Evolutionary conservation across 108 stramenopile species (phyloP).

Genomic region (Parietichytrium sp.): DNA sequence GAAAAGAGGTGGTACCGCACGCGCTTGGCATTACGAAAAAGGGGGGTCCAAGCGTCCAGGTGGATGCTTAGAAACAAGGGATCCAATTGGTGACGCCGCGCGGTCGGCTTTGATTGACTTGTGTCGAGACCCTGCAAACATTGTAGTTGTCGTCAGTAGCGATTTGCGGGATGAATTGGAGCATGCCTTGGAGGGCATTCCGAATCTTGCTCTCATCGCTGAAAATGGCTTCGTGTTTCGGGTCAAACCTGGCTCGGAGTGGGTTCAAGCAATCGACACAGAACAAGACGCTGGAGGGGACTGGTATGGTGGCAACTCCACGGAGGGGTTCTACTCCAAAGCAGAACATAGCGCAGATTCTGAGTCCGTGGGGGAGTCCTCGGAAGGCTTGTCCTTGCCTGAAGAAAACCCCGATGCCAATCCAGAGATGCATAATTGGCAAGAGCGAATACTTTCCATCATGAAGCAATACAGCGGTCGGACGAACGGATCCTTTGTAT

Average conservation of each 20-base stretch:
- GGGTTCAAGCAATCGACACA: slow-evolving; percentile 6
- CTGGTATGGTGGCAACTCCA: slow-evolving; percentile 33
- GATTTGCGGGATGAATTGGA: slow-evolving; percentile 44
- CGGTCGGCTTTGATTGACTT: slow-evolving; percentile 12
- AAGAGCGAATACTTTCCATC: slow-evolving; percentile 40
- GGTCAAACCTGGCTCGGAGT: neutral
- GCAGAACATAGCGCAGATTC: neutral
- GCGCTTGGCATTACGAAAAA: slow-evolving; percentile 3
- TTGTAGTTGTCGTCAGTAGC: slow-evolving; percentile 57
- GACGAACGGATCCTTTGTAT: slow-evolving; percentile 70
- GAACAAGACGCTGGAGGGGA: neutral
- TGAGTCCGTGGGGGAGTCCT: neutral
- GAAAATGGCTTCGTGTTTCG: slow-evolving; percentile 56
- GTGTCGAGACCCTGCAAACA: slow-evolving; percentile 63
- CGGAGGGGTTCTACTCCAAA: slow-evolving; percentile 36
- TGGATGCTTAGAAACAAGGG: neutral
- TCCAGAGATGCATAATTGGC: slow-evolving; percentile 50
- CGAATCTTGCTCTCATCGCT: slow-evolving; percentile 50
- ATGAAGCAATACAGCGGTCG: slow-evolving; percentile 65
- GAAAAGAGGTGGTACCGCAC: slow-evolving; percentile 17
- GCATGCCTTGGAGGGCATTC: slow-evolving; percentile 43
- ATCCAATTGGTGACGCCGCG: slow-evolving; percentile 7
- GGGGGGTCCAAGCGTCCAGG: slow-evolving; percentile 37
- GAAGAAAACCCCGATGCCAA: neutral
- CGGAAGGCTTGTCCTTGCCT: slow-evolving; percentile 41